phyloP scores from a whole-genome alignment of 1,284 basidiomycete genomes.

The Puccinia triticina region DNA sequence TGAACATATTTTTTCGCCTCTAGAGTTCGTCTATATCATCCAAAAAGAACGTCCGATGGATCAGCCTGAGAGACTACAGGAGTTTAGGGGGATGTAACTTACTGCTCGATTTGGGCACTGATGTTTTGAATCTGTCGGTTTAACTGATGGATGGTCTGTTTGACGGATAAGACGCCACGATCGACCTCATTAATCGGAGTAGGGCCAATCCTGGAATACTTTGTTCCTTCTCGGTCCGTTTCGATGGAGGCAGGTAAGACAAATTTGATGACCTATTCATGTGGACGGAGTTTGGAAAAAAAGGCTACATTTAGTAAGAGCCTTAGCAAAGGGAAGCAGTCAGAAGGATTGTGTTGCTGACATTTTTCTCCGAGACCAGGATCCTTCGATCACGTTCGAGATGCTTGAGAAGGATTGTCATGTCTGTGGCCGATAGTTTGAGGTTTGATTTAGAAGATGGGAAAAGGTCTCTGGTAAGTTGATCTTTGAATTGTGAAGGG shows the following conservation, averaged over 20 bases:
- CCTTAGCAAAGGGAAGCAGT: background rate
- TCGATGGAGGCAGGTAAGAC: conserved; percentile 12
- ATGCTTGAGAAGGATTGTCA: conserved; percentile 20
- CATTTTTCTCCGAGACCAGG: conserved; percentile 29
- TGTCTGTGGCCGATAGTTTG: conserved; percentile 27
- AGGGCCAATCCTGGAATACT: conserved; percentile 20
- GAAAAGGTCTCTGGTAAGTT: conserved; percentile 30
- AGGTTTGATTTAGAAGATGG: background rate
- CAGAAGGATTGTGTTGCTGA: background rate
- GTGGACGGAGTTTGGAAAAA: too few relatives aligned
- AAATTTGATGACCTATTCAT: conserved; percentile 39
- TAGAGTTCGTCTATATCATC: conserved; percentile 24
- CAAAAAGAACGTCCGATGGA: background rate
- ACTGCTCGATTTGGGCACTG: conserved; percentile 40
- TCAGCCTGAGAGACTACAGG: background rate
- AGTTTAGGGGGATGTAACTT: background rate
- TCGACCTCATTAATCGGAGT: conserved; percentile 30
- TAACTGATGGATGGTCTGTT: conserved; percentile 37
- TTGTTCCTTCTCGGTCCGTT: conserved; percentile 11
- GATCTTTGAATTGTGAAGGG: conserved; percentile 28
- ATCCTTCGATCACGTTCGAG: conserved; percentile 43
- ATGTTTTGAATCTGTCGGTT: conserved; percentile 37
- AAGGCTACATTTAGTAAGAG: conserved; percentile 1
- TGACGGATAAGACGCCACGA: conserved; percentile 38
- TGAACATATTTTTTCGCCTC: conserved; percentile 34